These are phyloP conservation scores for Neospermospora avenae DNA, from an alignment of 2,329 filamentous ascomycete genomes.

Conservation along the genomic window DNA sequence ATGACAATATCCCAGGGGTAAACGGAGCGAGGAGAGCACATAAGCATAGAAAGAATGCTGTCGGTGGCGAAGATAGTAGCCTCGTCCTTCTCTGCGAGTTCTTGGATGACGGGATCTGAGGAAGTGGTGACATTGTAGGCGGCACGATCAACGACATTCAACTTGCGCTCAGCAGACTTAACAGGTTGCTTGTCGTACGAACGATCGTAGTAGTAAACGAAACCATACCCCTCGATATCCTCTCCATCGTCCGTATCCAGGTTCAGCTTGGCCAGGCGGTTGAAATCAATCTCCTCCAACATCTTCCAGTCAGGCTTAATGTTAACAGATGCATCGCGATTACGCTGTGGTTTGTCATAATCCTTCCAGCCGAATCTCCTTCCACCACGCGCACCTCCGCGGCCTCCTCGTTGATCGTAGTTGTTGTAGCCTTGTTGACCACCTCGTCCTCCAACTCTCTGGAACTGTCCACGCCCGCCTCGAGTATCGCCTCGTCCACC, in stretches of 20 bases:
- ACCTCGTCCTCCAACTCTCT: constrained; percentile 68
- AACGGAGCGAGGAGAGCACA: constrained; percentile 94
- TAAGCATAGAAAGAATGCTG: constrained; percentile 97
- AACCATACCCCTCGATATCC: constrained; percentile 92
- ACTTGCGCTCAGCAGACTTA: constrained; percentile 82
- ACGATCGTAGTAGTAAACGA: constrained; percentile 98
- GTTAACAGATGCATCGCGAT: constrained; percentile 92
- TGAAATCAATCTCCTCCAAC: constrained; percentile 98
- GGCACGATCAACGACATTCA: constrained; percentile 85
- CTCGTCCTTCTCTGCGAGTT: constrained; percentile 92
- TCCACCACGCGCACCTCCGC: constrained; percentile 67
- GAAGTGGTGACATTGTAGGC: constrained; percentile 98
- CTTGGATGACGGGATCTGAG: constrained; percentile 93
- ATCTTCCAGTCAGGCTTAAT: constrained; percentile 95
- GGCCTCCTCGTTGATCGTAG: constrained; percentile 69
- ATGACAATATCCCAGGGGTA: constrained; percentile 99
- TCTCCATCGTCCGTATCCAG: constrained; percentile 92
- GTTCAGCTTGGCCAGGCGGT: constrained; percentile 91
- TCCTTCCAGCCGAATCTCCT: constrained; percentile 98
- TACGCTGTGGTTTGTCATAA: constrained; percentile 95
- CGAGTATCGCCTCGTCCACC: constrained; percentile 73
- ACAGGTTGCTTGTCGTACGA: constrained; percentile 91
- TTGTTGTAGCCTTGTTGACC: constrained; percentile 63
- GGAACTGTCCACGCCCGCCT: constrained; percentile 57
- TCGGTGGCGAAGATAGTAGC: constrained; percentile 96